Percentiles rank a stretch among this genome's conserved stretches.
Evolutionary conservation across 305 asterid genomes (phyloP).

Genomic region (Ajuga reptans): DNA sequence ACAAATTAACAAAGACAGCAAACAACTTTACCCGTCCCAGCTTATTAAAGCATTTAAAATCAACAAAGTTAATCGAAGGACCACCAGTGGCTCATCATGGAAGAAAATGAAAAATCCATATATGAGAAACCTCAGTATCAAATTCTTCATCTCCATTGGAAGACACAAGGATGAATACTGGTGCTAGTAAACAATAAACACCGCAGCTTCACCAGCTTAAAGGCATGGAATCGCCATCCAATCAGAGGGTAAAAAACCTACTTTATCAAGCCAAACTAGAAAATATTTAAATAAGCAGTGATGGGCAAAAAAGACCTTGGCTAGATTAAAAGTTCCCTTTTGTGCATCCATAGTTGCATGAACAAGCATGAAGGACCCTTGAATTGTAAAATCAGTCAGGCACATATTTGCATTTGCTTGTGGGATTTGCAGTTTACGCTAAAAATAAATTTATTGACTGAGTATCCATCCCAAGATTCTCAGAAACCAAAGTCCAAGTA

Average conservation of each 20-base stretch:
- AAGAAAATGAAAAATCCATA: constrained; percentile 2
- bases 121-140: not conserved
- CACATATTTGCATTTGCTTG: not conserved
- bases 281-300: not conserved
- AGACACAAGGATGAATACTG: not conserved
- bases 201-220: constrained; percentile 2
- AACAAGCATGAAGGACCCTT: constrained; percentile 8
- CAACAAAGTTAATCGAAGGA: not conserved
- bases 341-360: not conserved
- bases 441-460: not conserved
- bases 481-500: not conserved
- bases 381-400: not conserved
- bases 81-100: not conserved
- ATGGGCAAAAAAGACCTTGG: not conserved
- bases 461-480: not conserved
- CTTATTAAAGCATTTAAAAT: not conserved
- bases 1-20: not conserved
- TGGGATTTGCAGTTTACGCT: constrained; percentile 9
- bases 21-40: not conserved
- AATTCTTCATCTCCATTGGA: not conserved
- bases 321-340: not conserved
- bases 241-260: not conserved
- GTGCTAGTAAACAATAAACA: not conserved
- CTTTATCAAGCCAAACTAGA: not conserved
- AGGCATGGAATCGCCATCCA: not conserved